These are phyloP conservation scores for Candida sanyaensis DNA, from an alignment of 1,139 yeast genomes.

Conservation along the genomic window DNA sequence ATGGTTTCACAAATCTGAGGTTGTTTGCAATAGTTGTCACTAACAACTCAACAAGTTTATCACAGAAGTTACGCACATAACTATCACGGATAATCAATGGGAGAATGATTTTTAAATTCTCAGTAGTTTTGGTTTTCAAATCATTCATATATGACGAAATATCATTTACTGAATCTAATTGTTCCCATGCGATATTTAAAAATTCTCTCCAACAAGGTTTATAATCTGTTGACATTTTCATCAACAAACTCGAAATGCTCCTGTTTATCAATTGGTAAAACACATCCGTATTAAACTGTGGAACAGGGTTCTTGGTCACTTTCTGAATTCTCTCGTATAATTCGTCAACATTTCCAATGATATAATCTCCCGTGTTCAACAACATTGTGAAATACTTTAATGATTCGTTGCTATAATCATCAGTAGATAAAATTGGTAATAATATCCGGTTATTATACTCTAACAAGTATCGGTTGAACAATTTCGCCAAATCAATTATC, in stretches of 20 bases:
- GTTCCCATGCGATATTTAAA: slow-evolving; percentile 76
- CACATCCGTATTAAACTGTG: slow-evolving; percentile 56
- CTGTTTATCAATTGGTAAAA: slow-evolving; percentile 61
- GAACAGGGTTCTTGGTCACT: slow-evolving; percentile 31
- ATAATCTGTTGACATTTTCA: slow-evolving; percentile 61
- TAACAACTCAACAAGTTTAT: slow-evolving; percentile 70
- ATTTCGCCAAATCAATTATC: slow-evolving; percentile 58
- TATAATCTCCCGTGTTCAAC: slow-evolving; percentile 87
- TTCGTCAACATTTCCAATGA: slow-evolving; percentile 76
- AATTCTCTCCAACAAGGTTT: slow-evolving; percentile 85
- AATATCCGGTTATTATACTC: slow-evolving; percentile 67
- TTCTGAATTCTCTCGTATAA: slow-evolving; percentile 62
- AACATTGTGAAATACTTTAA: slow-evolving; percentile 69
- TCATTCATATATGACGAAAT: slow-evolving; percentile 71
- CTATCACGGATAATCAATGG: slow-evolving; percentile 69
- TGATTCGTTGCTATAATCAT: slow-evolving; percentile 48
- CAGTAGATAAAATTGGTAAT: slow-evolving; percentile 55
- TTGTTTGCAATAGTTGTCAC: slow-evolving; percentile 58
- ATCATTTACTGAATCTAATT: slow-evolving; percentile 62
- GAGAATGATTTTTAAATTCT: slow-evolving; percentile 52
- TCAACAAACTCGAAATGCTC: slow-evolving; percentile 58
- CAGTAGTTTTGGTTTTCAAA: slow-evolving; percentile 46
- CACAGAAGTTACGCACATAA: slow-evolving; percentile 73
- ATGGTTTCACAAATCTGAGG: slow-evolving; percentile 62
- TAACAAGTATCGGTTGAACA: slow-evolving; percentile 68